phyloP scores from a whole-genome alignment of 2,329 filamentous ascomycete species.

The Lasiodiplodia hormozganensis region DNA sequence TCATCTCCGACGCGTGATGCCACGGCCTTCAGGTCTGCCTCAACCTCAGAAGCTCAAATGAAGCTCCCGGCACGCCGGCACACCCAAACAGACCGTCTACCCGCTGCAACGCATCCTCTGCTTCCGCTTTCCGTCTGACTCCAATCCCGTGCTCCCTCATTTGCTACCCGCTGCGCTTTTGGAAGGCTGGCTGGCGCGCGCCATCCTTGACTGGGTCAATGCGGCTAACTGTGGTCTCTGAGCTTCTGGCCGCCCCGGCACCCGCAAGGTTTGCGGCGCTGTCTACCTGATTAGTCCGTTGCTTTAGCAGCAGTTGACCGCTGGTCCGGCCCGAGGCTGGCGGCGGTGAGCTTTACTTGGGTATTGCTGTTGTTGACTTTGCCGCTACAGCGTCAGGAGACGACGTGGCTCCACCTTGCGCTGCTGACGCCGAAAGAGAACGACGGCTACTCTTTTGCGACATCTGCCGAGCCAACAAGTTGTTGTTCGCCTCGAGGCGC shows the following conservation, averaged over 20 bases:
- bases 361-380: conserved; percentile 8
- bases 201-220: conserved; percentile 21
- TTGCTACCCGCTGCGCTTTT: conserved; percentile 13
- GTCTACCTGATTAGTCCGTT: conserved; percentile 25
- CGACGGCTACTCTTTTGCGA: neutral
- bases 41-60: conserved; percentile 15
- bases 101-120: conserved; percentile 17
- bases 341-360: conserved; percentile 20
- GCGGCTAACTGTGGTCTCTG: conserved; percentile 23
- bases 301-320: conserved; percentile 24
- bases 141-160: conserved; percentile 7
- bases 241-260: conserved; percentile 20
- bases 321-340: conserved; percentile 25
- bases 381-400: conserved; percentile 15
- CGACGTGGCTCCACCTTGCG: conserved; percentile 25
- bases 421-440: conserved; percentile 20
- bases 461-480: neutral
- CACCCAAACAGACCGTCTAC: conserved; percentile 10
- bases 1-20: conserved; percentile 23
- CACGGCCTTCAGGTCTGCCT: conserved; percentile 12
- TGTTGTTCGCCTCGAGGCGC: neutral
- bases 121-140: conserved; percentile 4
- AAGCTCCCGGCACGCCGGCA: conserved; percentile 13
- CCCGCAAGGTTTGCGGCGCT: conserved; percentile 6
- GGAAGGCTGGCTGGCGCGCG: conserved; percentile 11